These are phyloP conservation scores for Macrocybe gigantea DNA, from an alignment of 768 basidiomycete species.

Conservation along the genomic window DNA sequence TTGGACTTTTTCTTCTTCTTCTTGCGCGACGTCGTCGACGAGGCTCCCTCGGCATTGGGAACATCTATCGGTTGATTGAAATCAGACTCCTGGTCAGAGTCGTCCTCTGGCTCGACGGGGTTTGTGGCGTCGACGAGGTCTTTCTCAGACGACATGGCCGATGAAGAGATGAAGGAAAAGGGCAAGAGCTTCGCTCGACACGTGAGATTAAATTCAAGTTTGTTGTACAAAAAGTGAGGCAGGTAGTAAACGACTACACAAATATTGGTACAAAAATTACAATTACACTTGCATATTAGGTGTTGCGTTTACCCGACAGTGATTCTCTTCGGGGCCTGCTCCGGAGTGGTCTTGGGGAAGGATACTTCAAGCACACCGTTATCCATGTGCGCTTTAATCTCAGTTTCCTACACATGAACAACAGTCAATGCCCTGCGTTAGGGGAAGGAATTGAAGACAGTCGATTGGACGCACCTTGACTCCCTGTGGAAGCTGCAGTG, in stretches of 20 bases:
- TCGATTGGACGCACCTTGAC: conserved; percentile 29
- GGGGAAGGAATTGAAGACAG: not conserved
- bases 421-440: not conserved
- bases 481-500: conserved; percentile 41
- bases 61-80: conserved; percentile 13
- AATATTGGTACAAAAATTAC: not conserved
- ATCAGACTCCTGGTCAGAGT: conserved; percentile 25
- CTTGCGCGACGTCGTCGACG: conserved; percentile 36
- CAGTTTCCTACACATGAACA: conserved; percentile 24
- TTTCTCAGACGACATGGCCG: conserved; percentile 19
- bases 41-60: conserved; percentile 8
- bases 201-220: not conserved
- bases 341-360: conserved; percentile 40
- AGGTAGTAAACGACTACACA: not conserved
- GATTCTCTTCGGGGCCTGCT: conserved; percentile 39
- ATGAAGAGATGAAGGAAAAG: conserved; percentile 22
- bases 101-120: conserved; percentile 27
- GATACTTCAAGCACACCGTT: conserved; percentile 40
- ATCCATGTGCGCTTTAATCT: conserved; percentile 42
- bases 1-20: conserved; percentile 92
- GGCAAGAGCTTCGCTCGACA: not conserved
- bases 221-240: not conserved
- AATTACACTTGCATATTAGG: not conserved
- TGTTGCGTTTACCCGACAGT: conserved; percentile 15
- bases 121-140: conserved; percentile 37